These are phyloP conservation scores for Ophiostoma quercus DNA, from an alignment of 2,329 filamentous ascomycete genomes.

Conservation along the genomic window DNA sequence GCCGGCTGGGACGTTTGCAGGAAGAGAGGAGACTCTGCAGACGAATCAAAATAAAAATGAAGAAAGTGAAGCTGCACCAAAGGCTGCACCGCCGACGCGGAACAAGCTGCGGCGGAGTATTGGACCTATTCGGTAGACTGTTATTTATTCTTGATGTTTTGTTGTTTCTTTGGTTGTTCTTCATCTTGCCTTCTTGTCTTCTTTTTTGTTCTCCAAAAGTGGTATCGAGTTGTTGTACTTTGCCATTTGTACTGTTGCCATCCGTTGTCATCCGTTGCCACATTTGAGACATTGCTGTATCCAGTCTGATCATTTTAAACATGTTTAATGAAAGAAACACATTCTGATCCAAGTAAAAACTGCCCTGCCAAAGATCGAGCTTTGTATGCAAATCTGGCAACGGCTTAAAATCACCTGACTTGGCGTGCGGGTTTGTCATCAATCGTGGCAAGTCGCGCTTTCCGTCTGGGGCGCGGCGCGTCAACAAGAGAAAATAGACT, in stretches of 20 bases:
- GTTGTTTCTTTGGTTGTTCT: not conserved
- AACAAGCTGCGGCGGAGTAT: conserved; percentile 27
- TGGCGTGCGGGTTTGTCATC: conserved; percentile 28
- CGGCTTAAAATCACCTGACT: conserved; percentile 25
- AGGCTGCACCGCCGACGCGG: not conserved
- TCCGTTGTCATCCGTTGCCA: not conserved
- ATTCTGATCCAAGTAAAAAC: not conserved
- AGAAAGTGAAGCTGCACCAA: not conserved
- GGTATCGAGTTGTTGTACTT: not conserved
- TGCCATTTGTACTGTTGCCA: too few species aligned
- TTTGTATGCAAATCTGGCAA: not conserved
- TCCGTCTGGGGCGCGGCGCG: conserved; percentile 24
- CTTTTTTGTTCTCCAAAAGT: not conserved
- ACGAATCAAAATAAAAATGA: not conserved
- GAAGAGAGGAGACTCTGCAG: not conserved
- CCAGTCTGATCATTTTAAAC: not conserved
- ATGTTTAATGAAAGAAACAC: too few species aligned
- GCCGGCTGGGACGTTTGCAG: conserved; percentile 37
- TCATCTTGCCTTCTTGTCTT: not conserved
- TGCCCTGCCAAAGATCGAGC: not conserved
- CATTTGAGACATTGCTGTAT: not conserved
- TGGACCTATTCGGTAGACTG: not conserved
- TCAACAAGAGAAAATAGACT: conserved; percentile 10
- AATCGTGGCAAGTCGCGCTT: conserved; percentile 25
- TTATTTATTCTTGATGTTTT: not conserved